Base-by-base conservation (phyloP, 1,139 yeast genomes). In the Pichia sp. region DNA sequence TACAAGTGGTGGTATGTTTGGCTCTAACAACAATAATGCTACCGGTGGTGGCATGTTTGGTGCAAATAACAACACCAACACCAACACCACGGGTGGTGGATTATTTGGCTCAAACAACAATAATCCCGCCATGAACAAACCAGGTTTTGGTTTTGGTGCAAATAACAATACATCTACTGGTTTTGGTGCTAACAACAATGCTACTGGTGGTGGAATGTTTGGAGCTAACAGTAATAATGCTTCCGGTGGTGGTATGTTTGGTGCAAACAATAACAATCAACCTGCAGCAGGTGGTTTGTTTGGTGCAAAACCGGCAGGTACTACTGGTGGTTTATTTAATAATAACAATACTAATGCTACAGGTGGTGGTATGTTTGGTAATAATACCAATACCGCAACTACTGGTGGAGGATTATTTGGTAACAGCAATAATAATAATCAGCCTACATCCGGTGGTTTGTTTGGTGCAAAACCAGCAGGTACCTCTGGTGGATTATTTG, bases 71-170 rank as follows among this genome's bases (percentile, higher is more conserved):
- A 67, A 69, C 27, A 46, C 56, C 30, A 56, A 47, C 16, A 56
- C 56, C 46, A 19, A 61, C 47, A 46, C 45, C 38, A 46, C 38
- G 25, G 77, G 61, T 7, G 50, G 80, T 45, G 71, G 79, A 36
- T 71, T 75, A 2, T 77, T 79, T 44, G 83, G 77, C 45, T 88
- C 46, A 54, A 63, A 28, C 58, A 87, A 59, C 16, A 63, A 62
- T 48, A 44, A 42, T 30, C 45, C 42, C 25, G 60, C 44, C 44
- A 47, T 63, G 61, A 36, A 33, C 18, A 45, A 36, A 41, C 19
- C 53, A 36, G 77, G 63, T 6, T 51, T 80, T 46, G 71, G 79
- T 33, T 77, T 79, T 45, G 83, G 77, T 46, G 50, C 45, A 28
- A 58, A 52, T 25, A 45, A 39, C 44, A 57, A 44, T 18, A 27